A percentile compares a stretch with the other conserved stretches of the same genome.
These are phyloP conservation scores for Lactarius sp. DNA, from an alignment of 768 basidiomycete genomes.

Conservation along the genomic window DNA sequence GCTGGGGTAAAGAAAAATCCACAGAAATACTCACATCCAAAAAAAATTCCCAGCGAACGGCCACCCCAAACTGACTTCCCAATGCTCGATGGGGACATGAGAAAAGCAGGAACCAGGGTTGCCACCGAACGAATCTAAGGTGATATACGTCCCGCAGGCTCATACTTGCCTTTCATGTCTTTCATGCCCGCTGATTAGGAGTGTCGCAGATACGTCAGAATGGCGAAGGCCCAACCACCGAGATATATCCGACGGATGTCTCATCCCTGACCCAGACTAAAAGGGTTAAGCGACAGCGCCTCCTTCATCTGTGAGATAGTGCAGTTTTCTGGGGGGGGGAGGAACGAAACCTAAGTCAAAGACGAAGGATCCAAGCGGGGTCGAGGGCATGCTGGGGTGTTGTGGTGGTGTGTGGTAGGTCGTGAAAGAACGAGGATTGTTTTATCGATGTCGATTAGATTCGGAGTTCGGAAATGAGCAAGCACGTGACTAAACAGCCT, in stretches of 20 bases:
- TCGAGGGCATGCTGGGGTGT: neutral
- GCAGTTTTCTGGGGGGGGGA: neutral
- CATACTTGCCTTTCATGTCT: neutral
- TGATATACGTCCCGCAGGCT: neutral
- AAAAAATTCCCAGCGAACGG: neutral
- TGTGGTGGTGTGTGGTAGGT: neutral
- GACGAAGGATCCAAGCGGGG: neutral
- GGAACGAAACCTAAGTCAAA: neutral
- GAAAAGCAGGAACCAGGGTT: neutral
- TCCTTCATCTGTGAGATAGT: neutral
- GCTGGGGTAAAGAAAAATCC: neutral
- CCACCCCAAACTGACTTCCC: neutral
- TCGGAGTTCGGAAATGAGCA: slow-evolving; percentile 2
- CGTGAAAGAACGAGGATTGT: neutral
- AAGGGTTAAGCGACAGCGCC: neutral
- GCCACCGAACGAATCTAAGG: neutral
- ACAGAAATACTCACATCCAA: neutral
- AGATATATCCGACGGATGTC: neutral
- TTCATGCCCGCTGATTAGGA: slow-evolving; percentile 1
- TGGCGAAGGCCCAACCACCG: neutral
- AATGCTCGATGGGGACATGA: neutral
- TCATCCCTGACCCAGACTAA: neutral
- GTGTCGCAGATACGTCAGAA: neutral
- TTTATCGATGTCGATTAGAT: slow-evolving; percentile 4
- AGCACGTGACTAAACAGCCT: neutral